These are phyloP conservation scores for Citrus unshiu DNA, from an alignment of 345 rosid species.

Conservation along the genomic window DNA sequence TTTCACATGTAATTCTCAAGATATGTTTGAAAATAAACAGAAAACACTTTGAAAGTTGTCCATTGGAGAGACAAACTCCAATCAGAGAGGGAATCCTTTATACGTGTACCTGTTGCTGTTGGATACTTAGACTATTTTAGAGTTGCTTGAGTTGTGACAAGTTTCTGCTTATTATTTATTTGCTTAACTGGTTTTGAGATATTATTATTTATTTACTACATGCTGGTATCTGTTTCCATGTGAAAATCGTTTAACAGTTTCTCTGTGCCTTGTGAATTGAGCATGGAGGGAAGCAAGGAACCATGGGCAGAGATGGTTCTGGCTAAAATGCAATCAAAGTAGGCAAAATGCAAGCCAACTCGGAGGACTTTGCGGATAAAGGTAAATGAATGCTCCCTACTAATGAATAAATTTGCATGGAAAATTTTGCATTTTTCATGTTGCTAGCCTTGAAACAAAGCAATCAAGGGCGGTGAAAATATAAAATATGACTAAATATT, in stretches of 20 bases:
- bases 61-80: not conserved
- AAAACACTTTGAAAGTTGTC: not conserved
- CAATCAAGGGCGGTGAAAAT: too few species aligned
- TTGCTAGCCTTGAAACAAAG: too few species aligned
- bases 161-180: not conserved
- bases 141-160: not conserved
- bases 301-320: conserved; percentile 69
- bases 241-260: conserved; percentile 41
- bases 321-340: conserved; percentile 41
- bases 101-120: not conserved
- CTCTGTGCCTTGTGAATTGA: conserved; percentile 82
- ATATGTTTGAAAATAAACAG: not conserved
- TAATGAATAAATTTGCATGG: not conserved
- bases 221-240: not conserved
- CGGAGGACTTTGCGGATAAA: conserved; percentile 66
- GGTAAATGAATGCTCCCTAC: conserved; percentile 49
- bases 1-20: not conserved
- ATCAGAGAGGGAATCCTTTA: not conserved
- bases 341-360: conserved; percentile 60
- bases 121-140: not conserved
- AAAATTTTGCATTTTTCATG: not conserved
- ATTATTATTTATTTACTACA: not conserved
- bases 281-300: conserved; percentile 78
- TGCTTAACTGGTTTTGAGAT: not conserved
- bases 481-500: too few species aligned